Evolutionary conservation across 2,329 filamentous ascomycete genomes (phyloP).

Genomic region (Ophiostoma sp.): DNA sequence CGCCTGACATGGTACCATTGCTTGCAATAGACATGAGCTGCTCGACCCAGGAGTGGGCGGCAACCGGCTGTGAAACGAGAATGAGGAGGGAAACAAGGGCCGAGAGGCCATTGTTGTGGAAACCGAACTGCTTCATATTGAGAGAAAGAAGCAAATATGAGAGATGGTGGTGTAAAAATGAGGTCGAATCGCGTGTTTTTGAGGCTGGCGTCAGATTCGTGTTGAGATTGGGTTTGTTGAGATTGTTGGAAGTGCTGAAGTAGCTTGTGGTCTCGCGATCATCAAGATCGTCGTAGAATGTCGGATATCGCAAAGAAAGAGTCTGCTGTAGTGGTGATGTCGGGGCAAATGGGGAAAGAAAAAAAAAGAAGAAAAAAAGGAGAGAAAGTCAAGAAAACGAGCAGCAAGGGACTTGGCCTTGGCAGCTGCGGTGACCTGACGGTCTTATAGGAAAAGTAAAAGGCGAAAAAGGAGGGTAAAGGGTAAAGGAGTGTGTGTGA

Average conservation of each 20-base stretch:
- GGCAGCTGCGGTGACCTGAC: background rate
- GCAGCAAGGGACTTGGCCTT: background rate
- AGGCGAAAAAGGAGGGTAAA: background rate
- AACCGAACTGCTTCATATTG: slow-evolving; percentile 23
- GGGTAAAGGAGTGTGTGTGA: slow-evolving; percentile 12
- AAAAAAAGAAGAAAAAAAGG: background rate
- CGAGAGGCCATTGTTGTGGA: background rate
- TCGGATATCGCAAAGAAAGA: background rate
- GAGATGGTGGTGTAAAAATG: background rate
- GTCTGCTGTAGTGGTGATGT: background rate
- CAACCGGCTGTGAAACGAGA: slow-evolving; percentile 31
- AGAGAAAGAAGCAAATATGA: background rate
- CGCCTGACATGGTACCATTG: slow-evolving; percentile 71
- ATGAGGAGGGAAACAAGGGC: slow-evolving; percentile 15
- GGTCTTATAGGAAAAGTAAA: background rate
- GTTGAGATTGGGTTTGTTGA: background rate
- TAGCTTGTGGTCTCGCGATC: slow-evolving; percentile 8
- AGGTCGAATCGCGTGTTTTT: background rate
- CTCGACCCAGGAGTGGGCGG: slow-evolving; percentile 82
- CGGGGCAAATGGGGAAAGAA: background rate
- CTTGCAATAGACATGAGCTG: slow-evolving; percentile 67
- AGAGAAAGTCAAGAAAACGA: background rate
- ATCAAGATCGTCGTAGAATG: slow-evolving; percentile 14
- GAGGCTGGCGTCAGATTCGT: background rate
- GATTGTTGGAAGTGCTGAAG: background rate